Conservation (phyloP, 768 basidiomycete species). For the Suillus lakei region DNA sequence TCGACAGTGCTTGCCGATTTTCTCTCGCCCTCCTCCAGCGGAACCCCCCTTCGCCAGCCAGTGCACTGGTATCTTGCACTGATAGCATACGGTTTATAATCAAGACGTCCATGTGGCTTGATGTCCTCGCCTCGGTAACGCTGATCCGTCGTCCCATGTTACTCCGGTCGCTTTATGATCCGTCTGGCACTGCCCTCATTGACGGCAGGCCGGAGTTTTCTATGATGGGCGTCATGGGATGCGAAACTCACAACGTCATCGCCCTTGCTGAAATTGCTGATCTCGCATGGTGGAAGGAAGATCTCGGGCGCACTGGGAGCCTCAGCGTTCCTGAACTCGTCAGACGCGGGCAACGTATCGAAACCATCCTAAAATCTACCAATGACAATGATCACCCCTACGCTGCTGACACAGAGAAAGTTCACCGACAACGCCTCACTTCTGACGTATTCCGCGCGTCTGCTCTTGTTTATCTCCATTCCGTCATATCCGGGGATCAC, state of each 20-base stretch:
- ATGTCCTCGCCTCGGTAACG: conserved; percentile 81
- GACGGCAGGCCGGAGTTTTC: conserved; percentile 52
- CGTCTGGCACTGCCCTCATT: conserved; percentile 17
- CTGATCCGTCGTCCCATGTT: conserved; percentile 60
- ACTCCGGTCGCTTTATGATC: conserved; percentile 60
- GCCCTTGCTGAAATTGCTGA: conserved; percentile 75
- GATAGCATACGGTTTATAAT: conserved; percentile 72
- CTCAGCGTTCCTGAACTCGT: conserved; percentile 70
- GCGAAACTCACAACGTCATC: conserved; percentile 79
- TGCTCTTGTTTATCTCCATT: conserved; percentile 74
- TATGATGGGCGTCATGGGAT: conserved; percentile 89
- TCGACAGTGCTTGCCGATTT: conserved; percentile 62
- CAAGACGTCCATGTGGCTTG: conserved; percentile 88
- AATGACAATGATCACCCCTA: not conserved
- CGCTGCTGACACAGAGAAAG: conserved; percentile 11
- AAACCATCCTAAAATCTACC: conserved; percentile 36
- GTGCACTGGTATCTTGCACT: conserved; percentile 48
- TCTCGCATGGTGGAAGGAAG: conserved; percentile 69
- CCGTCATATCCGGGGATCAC: conserved; percentile 75
- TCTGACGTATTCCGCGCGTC: conserved; percentile 75
- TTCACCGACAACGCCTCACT: conserved; percentile 47
- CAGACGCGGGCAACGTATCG: conserved; percentile 54
- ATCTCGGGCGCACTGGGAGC: conserved; percentile 39
- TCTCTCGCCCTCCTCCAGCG: conserved; percentile 52
- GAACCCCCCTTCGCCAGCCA: conserved; percentile 41